phyloP scores from a whole-genome alignment of 1,139 yeast genomes.

The Kodamaea ohmeri region DNA sequence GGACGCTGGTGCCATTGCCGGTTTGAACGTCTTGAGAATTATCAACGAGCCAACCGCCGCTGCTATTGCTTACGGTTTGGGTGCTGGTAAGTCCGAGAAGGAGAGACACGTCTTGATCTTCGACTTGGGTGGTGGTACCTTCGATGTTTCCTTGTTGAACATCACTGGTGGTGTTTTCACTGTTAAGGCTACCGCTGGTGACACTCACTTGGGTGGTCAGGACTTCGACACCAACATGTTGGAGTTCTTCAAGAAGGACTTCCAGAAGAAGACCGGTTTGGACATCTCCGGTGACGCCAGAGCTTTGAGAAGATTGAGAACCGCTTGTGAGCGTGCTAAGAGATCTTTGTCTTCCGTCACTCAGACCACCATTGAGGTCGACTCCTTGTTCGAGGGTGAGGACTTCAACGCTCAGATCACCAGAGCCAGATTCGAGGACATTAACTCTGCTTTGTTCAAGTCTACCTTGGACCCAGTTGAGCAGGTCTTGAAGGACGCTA shows the following conservation, averaged over 20 bases:
- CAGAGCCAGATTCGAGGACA: slow-evolving; percentile 99
- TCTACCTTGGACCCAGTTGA: slow-evolving; percentile 96
- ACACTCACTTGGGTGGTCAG: slow-evolving; percentile 99
- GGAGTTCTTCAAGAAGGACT: slow-evolving; percentile 90
- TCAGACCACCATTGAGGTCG: slow-evolving; percentile 95
- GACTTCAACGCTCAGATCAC: slow-evolving; percentile 96
- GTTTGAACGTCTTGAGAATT: slow-evolving; percentile 93
- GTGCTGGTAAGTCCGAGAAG: slow-evolving; percentile 85
- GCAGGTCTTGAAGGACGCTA: slow-evolving; percentile 95
- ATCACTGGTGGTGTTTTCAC: slow-evolving; percentile 99
- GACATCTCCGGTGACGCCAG: slow-evolving; percentile 91
- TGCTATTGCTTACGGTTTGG: slow-evolving; percentile 97
- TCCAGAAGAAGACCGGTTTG: slow-evolving; percentile 94
- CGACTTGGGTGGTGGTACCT: slow-evolving; percentile 99
- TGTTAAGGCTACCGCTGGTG: slow-evolving; percentile 99
- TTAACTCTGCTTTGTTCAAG: slow-evolving; percentile 93
- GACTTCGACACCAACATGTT: slow-evolving; percentile 97
- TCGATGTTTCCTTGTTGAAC: slow-evolving; percentile 94
- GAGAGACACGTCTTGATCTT: slow-evolving; percentile 90
- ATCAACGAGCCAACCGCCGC: slow-evolving; percentile 98
- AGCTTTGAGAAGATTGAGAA: slow-evolving; percentile 97
- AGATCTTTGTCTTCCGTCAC: slow-evolving; percentile 97
- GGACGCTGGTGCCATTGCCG: slow-evolving; percentile 98
- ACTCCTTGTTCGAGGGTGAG: slow-evolving; percentile 93
- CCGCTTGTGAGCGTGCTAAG: slow-evolving; percentile 99